These are phyloP conservation scores for Tolypocladium cylindrosporum DNA, from an alignment of 2,329 filamentous ascomycete genomes.

Conservation along the genomic window DNA sequence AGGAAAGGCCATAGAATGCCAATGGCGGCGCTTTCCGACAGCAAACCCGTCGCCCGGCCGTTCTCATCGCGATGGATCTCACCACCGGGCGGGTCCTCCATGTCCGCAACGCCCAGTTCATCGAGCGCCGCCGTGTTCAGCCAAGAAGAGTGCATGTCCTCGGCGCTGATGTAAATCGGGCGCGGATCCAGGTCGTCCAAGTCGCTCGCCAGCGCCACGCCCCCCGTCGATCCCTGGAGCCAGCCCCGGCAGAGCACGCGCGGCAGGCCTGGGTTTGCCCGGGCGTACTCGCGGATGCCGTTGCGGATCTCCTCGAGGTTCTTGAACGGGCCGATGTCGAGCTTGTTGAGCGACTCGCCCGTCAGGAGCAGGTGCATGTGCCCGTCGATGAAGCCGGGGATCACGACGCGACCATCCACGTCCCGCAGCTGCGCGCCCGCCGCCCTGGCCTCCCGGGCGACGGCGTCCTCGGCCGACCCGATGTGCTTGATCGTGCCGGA, in stretches of 20 bases:
- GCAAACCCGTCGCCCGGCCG: background rate
- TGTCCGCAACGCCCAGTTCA: background rate
- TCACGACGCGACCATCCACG: slow-evolving; percentile 5
- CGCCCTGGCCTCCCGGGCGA: background rate
- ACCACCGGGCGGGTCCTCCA: background rate
- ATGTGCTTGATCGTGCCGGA: background rate
- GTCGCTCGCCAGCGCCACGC: background rate
- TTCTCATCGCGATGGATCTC: background rate
- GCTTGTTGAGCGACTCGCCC: slow-evolving; percentile 10
- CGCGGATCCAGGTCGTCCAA: background rate
- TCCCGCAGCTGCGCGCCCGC: slow-evolving; percentile 2
- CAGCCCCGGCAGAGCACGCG: background rate
- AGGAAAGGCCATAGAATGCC: background rate
- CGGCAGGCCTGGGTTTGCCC: background rate
- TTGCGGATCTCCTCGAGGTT: background rate
- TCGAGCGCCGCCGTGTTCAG: background rate
- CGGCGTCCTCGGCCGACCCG: background rate
- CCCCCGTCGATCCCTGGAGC: background rate
- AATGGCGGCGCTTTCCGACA: background rate
- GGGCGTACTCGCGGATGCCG: background rate
- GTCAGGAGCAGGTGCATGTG: slow-evolving; percentile 34
- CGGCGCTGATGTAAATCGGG: background rate
- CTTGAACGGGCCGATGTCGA: background rate
- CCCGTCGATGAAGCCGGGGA: slow-evolving; percentile 33
- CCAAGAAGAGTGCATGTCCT: background rate